Evolutionary conservation across 2,329 filamentous ascomycete genomes (phyloP).

Genomic region (Ascosphaera acerosa): DNA sequence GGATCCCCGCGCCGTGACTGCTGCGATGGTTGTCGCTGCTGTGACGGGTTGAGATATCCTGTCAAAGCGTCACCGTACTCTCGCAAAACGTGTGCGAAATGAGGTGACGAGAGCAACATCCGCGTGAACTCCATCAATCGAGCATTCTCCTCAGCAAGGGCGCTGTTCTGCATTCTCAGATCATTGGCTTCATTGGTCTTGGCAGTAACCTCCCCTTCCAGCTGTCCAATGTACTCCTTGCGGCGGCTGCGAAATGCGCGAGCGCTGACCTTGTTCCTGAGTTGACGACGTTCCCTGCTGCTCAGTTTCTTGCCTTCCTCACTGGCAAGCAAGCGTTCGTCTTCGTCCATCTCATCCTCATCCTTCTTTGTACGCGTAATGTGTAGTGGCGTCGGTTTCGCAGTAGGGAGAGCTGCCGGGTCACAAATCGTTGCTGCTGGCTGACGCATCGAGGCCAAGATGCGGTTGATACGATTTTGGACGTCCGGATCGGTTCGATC

Average conservation of each 20-base stretch:
- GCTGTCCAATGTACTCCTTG: slow-evolving; percentile 95
- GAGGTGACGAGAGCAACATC: slow-evolving; percentile 54
- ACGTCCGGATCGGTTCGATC: slow-evolving; percentile 39
- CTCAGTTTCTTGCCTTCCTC: slow-evolving; percentile 98
- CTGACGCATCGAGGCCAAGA: slow-evolving; percentile 77
- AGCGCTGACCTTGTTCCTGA: slow-evolving; percentile 97
- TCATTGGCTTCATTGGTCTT: slow-evolving; percentile 68
- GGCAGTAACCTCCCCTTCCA: slow-evolving; percentile 65
- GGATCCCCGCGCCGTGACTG: no score
- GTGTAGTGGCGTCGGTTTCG: slow-evolving; percentile 29
- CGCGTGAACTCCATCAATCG: slow-evolving; percentile 53
- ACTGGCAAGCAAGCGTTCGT: slow-evolving; percentile 77
- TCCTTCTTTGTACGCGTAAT: slow-evolving; percentile 64
- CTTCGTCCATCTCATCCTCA: slow-evolving; percentile 96
- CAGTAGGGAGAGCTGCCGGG: no score
- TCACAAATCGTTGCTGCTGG: slow-evolving; percentile 26
- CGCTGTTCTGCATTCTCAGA: slow-evolving; percentile 54
- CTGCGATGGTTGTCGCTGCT: no score
- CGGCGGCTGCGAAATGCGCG: slow-evolving; percentile 91
- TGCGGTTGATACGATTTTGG: slow-evolving; percentile 81
- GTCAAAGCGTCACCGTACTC: no score
- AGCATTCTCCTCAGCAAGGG: slow-evolving; percentile 63
- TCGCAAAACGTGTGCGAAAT: slow-evolving; percentile 61
- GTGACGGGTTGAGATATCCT: no score
- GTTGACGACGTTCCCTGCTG: slow-evolving; percentile 85